Conservation (phyloP, 2,329 filamentous ascomycete species). For the Phialocephala subalpina region DNA sequence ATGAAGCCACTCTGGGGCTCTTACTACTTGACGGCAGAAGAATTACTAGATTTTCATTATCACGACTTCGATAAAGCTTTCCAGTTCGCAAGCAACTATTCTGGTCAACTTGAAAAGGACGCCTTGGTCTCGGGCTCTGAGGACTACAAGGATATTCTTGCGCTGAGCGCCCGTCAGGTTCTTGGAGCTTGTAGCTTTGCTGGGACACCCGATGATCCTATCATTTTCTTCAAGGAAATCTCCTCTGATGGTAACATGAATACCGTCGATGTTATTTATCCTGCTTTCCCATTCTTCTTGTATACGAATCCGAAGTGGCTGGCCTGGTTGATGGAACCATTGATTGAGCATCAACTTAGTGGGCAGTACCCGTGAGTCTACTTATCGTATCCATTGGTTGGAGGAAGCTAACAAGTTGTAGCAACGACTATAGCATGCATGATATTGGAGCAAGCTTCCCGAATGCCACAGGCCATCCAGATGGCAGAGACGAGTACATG, state of each 20-base stretch:
- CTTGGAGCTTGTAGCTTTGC: conserved; percentile 81
- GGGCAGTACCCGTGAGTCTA: conserved; percentile 73
- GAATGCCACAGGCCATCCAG: conserved; percentile 76
- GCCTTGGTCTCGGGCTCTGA: conserved; percentile 77
- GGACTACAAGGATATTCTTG: conserved; percentile 80
- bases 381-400: neutral
- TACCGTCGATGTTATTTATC: conserved; percentile 89
- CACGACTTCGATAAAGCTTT: conserved; percentile 72
- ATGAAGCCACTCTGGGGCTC: conserved; percentile 85
- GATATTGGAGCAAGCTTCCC: conserved; percentile 78
- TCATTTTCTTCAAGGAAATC: conserved; percentile 86
- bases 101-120: conserved; percentile 72
- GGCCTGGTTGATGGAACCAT: conserved; percentile 79
- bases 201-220: conserved; percentile 73
- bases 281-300: conserved; percentile 84
- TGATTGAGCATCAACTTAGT: conserved; percentile 82
- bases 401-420: neutral
- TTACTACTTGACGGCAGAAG: conserved; percentile 69
- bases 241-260: conserved; percentile 87
- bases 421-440: conserved; percentile 82
- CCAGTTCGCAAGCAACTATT: conserved; percentile 75
- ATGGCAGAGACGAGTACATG: conserved; percentile 71
- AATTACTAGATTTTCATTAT: conserved; percentile 80
- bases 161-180: conserved; percentile 80
- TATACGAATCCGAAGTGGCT: conserved; percentile 86